Conservation (phyloP, 345 rosid genomes). For the Melastoma malabathricum region DNA sequence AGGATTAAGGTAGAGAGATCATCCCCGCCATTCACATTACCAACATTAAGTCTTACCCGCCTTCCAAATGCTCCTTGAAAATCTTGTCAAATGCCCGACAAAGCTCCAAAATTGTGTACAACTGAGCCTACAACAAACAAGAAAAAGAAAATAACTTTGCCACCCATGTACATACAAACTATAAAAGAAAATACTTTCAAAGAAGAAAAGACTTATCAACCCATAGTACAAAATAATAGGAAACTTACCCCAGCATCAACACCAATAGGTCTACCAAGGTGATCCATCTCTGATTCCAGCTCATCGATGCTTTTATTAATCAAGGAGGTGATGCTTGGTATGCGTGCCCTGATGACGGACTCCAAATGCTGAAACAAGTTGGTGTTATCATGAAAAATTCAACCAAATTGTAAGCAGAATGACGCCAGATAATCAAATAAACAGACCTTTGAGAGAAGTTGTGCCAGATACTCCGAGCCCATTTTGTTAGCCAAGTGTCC, state of each 20-base stretch:
- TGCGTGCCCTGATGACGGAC: conserved; percentile 68
- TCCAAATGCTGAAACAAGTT: conserved; percentile 65
- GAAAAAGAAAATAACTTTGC: conserved; percentile 6
- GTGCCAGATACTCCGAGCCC: conserved; percentile 97
- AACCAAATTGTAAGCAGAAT: background rate
- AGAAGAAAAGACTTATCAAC: background rate
- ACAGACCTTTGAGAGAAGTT: conserved; percentile 80
- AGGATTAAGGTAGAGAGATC: no score
- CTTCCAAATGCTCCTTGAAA: conserved; percentile 92
- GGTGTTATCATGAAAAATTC: conserved; percentile 6
- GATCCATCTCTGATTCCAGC: conserved; percentile 81
- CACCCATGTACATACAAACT: conserved; percentile 2
- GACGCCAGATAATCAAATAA: background rate
- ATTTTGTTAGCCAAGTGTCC: conserved; percentile 80
- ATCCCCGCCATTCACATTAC: background rate
- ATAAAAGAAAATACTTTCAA: background rate
- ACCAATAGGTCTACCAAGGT: conserved; percentile 75
- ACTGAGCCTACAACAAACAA: conserved; percentile 40
- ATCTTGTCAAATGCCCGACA: conserved; percentile 80
- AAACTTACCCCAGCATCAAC: conserved; percentile 85
- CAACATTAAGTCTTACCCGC: conserved; percentile 44
- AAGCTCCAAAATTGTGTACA: conserved; percentile 64
- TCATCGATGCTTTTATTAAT: conserved; percentile 86
- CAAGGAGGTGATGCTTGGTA: conserved; percentile 73
- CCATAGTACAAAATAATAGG: conserved; percentile 1